phyloP scores from a whole-genome alignment of 179 eudicot species.

The Drosera spatulata region DNA sequence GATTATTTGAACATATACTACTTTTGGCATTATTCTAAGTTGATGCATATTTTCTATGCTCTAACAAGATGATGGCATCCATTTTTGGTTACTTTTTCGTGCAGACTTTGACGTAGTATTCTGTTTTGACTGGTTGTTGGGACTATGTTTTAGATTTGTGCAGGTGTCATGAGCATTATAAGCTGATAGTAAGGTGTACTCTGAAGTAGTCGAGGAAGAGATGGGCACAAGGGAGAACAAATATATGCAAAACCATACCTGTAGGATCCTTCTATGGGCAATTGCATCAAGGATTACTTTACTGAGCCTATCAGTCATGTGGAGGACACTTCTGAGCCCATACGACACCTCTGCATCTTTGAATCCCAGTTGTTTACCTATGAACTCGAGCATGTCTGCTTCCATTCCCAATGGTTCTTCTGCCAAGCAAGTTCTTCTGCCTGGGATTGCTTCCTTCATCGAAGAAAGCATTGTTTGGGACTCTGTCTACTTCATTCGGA shows the following conservation, averaged over 20 bases:
- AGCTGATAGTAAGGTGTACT: not conserved
- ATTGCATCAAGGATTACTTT: constrained; percentile 48
- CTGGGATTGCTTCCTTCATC: constrained; percentile 42
- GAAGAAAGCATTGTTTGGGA: constrained; percentile 84
- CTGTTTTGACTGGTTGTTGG: no score
- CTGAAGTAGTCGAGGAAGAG: not conserved
- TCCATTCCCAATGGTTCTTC: not conserved
- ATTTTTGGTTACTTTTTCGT: no score
- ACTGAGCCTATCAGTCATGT: constrained; percentile 38
- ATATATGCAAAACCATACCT: constrained; percentile 7
- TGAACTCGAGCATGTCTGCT: not conserved
- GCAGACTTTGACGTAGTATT: no score
- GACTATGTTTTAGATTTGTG: not conserved
- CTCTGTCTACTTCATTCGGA: constrained; percentile 67
- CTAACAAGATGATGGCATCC: no score
- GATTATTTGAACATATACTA: no score
- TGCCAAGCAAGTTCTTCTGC: constrained; percentile 23
- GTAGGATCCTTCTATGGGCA: constrained; percentile 31
- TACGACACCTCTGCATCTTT: constrained; percentile 89
- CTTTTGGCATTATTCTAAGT: no score
- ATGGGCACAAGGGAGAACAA: not conserved
- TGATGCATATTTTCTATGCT: no score
- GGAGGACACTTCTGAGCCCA: constrained; percentile 59
- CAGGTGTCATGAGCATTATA: not conserved
- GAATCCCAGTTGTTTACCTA: constrained; percentile 60